Conservation (phyloP, 106 monocot species). For the Dactylorhiza incarnata region DNA sequence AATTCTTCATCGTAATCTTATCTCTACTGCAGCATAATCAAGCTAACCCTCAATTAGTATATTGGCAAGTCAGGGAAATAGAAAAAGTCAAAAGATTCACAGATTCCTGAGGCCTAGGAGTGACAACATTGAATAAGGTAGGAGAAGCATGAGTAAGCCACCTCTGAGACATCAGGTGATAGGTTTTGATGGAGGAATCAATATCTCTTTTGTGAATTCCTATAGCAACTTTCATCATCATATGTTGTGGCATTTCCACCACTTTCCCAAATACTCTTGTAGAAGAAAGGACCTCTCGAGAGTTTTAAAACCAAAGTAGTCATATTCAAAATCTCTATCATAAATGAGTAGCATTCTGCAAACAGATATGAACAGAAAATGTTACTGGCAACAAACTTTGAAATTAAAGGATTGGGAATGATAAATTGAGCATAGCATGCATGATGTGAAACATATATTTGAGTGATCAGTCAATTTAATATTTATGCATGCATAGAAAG, state of each 20-base stretch:
- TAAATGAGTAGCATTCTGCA: too few species aligned
- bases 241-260: conserved; percentile 88
- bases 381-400: too few species aligned
- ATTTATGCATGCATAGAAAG: too few species aligned
- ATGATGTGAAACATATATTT: background rate
- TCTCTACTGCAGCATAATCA: too few species aligned
- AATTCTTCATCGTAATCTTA: too few species aligned
- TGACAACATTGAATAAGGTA: conserved; percentile 86
- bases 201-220: conserved; percentile 91
- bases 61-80: background rate
- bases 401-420: conserved; percentile 18
- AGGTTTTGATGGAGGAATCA: conserved; percentile 61
- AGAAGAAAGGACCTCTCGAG: conserved; percentile 87
- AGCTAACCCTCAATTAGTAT: background rate
- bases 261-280: conserved; percentile 64
- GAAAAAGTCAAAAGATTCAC: background rate
- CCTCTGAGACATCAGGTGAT: conserved; percentile 91
- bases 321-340: too few species aligned
- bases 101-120: conserved; percentile 65
- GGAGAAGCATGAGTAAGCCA: conserved; percentile 98
- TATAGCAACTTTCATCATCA: conserved; percentile 91
- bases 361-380: too few species aligned
- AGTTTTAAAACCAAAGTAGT: conserved; percentile 97
- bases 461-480: background rate
- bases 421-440: background rate